Evolutionary conservation across 805 yeast genomes (phyloP).

Genomic region (Candida michaelii): DNA sequence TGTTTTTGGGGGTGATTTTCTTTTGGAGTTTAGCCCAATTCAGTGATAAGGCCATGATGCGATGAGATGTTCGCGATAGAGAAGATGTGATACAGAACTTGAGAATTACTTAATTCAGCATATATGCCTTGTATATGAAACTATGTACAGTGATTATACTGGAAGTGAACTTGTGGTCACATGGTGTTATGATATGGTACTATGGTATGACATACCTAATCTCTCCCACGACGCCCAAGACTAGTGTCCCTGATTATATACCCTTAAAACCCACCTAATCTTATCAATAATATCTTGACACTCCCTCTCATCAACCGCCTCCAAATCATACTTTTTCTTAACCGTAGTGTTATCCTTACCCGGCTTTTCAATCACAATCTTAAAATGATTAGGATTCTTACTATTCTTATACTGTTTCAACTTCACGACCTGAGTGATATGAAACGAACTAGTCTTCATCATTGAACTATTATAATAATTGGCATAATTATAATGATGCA

Average conservation of each 20-base stretch:
- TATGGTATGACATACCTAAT: no score
- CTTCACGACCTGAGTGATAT: constrained; percentile 71
- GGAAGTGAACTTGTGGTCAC: no score
- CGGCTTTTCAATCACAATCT: constrained; percentile 59
- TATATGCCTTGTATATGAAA: no score
- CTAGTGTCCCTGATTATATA: constrained; percentile 34
- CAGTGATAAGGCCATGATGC: constrained; percentile 20
- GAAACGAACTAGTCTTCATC: constrained; percentile 84
- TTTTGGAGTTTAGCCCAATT: constrained; percentile 25
- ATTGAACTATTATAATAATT: constrained; percentile 59
- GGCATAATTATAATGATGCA: constrained; percentile 39
- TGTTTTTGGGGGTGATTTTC: constrained; percentile 12
- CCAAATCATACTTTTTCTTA: constrained; percentile 83
- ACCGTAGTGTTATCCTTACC: constrained; percentile 40
- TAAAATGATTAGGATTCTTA: constrained; percentile 76
- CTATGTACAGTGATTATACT: no score
- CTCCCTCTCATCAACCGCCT: constrained; percentile 60
- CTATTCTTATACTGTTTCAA: constrained; percentile 65
- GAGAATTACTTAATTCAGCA: no score
- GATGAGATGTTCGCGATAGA: constrained; percentile 1
- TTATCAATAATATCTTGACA: constrained; percentile 77
- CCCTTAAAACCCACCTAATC: constrained; percentile 55
- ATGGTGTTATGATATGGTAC: no score
- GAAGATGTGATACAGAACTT: no score
- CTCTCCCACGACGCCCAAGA: no score